Evolutionary conservation across 2,329 filamentous ascomycete species (phyloP), one percentile per base, ranked within the genome.

Genomic region (Exserohilum turcica): DNA sequence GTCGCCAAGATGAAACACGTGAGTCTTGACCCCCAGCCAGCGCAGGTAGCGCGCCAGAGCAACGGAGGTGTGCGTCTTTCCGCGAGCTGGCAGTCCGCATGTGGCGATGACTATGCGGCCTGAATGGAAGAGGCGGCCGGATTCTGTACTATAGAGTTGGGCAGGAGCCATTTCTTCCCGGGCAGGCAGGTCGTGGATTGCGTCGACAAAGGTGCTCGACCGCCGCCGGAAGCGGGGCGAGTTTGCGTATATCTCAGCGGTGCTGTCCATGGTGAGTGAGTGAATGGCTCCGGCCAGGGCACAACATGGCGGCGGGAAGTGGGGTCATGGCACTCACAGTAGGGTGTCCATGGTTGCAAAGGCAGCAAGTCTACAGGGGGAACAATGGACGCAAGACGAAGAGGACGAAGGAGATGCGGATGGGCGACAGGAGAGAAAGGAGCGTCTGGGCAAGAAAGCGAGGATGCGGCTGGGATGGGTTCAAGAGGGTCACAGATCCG

Each of bases 71-170:
- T 99, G 94, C 83, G 94, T 99, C 78, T 99, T 99, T 56, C 94
- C 94, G 68, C 94, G 87, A 33, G 94, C 94, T 36, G 94, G 94
- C 27, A 97, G 84, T 19, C 94, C 94, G 63, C 97, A 94, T 73
- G 96, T 97, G 61, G 94, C 93, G 66, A 99, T 97, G 42, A 93
- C 93, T 72, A 99, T 99, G 52, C 93, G 87, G 42, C 94, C 94
- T 18, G 94, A 97, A 76, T 99, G 94, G 74, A 99, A 99, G 27
- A 99, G 86, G 36, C 94, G 86, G 43, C 94, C 94, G 42, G 93
- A 97, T 83, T 97, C 96, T 47, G 94, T 99, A 75, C 92, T 97
- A 79, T 99, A 99, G 39, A 99, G 83, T 78, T 99, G 94, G 63
- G 94, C 94, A 27, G 94, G 94, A 5, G 94, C 94, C 84, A 96